Evolutionary conservation across 352 stramenopile species (phyloP).

Genomic region (Pythium chondricola): DNA sequence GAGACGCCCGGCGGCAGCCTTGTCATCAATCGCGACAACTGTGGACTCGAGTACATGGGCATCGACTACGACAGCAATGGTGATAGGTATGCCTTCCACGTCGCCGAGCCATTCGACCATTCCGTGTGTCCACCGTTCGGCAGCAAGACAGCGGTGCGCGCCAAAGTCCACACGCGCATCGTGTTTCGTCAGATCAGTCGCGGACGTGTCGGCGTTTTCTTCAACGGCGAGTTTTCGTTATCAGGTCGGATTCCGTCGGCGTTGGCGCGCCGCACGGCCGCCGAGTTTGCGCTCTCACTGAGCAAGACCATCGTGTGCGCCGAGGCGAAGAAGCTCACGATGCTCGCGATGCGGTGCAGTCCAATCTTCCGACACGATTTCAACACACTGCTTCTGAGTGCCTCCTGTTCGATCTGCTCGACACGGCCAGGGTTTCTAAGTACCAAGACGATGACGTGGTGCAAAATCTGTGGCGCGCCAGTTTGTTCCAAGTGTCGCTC

Average conservation of each 20-base stretch:
- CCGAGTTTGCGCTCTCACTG: slow-evolving; percentile 17
- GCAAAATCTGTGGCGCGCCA: slow-evolving; percentile 17
- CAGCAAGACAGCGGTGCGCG: slow-evolving; percentile 1
- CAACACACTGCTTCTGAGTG: background rate
- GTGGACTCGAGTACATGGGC: slow-evolving; percentile 23
- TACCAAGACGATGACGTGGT: slow-evolving; percentile 22
- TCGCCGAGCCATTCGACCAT: slow-evolving; percentile 16
- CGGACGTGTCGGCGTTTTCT: slow-evolving; percentile 7
- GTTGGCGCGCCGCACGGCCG: slow-evolving; percentile 7
- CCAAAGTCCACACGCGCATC: slow-evolving; percentile 4
- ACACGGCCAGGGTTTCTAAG: slow-evolving; percentile 9
- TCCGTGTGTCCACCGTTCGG: slow-evolving; percentile 16
- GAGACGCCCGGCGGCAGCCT: slow-evolving; percentile 8
- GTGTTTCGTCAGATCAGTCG: slow-evolving; percentile 13
- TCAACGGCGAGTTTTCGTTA: slow-evolving; percentile 14
- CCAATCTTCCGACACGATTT: slow-evolving; percentile 13
- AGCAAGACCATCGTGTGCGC: slow-evolving; percentile 9
- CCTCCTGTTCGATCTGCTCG: slow-evolving; percentile 14
- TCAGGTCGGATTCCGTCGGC: slow-evolving; percentile 5
- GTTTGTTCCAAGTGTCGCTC: slow-evolving; percentile 23
- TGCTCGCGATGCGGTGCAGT: slow-evolving; percentile 9
- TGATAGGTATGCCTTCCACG: slow-evolving; percentile 17
- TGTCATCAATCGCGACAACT: slow-evolving; percentile 17
- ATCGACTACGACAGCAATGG: slow-evolving; percentile 9
- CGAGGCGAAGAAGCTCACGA: slow-evolving; percentile 24